A percentile compares a stretch with the other conserved stretches of the same genome.
Conservation (phyloP, 1,284 basidiomycete species). For the Bothia castanella region DNA sequence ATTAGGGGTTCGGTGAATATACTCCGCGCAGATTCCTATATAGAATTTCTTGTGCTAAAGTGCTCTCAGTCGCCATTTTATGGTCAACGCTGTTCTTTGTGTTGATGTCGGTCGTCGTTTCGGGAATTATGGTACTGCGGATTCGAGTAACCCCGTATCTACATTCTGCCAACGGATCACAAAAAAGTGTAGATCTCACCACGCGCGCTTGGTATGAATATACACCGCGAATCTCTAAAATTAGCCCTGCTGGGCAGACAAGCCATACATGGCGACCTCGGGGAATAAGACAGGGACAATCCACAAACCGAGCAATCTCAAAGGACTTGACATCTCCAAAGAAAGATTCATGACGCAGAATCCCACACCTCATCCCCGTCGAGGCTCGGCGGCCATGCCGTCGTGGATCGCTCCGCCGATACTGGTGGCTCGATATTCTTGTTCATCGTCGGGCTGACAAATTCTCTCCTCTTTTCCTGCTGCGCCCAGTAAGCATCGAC, state of each 20-base stretch:
- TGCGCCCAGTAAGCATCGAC: conserved; percentile 40
- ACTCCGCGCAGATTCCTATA: conserved; percentile 27
- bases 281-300: conserved; percentile 17
- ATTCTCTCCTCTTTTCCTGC: conserved; percentile 22
- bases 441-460: conserved; percentile 27
- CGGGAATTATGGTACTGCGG: conserved; percentile 17
- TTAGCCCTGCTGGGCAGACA: conserved; percentile 16
- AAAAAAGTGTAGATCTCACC: conserved; percentile 31
- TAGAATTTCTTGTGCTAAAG: conserved; percentile 36
- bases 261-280: conserved; percentile 28
- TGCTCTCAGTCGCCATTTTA: conserved; percentile 20
- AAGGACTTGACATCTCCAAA: conserved; percentile 20
- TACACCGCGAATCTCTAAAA: conserved; percentile 23
- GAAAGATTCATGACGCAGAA: conserved; percentile 23
- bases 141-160: conserved; percentile 16
- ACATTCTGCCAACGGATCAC: conserved; percentile 25
- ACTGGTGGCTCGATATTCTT: conserved; percentile 28
- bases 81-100: conserved; percentile 20
- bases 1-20: conserved; percentile 31
- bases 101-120: conserved; percentile 18
- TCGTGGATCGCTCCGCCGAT: conserved; percentile 48
- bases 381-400: conserved; percentile 35
- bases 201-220: conserved; percentile 5
- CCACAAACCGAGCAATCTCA: conserved; percentile 21
- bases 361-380: conserved; percentile 30